Evolutionary conservation across 805 yeast species (phyloP), one percentile per base, ranked within the genome.

Genomic region (Candida corydali): DNA sequence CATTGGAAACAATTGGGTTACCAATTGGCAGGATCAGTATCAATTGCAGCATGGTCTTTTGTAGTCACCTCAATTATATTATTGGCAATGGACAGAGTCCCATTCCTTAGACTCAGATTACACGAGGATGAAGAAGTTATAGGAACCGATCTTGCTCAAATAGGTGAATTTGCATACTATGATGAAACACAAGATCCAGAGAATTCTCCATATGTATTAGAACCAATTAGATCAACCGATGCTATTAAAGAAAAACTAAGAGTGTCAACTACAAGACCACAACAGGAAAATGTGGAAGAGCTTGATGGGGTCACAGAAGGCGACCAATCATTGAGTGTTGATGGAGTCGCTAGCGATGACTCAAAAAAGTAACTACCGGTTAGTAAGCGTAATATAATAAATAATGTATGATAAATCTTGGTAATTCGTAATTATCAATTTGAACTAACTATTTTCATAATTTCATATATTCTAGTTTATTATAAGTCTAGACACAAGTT

Each of bases 81-180:
- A 48, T 63, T 77, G 23, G 57, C 64, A 29, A 75, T 85, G 78
- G 83, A 87, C 73, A 71, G 67, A 52, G 69, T 87, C 44, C 96
- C 96, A 46, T 78, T 80, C 69, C 73, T 89, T 57, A 78, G 82
- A 62, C 68, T 91, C 55, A 78, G 97, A 69, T 75, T 88, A 51
- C 74, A 79, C 46, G 85, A 84, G 52, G 96, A 88, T 44, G 91
- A 84, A 59, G 98, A 91, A 65, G 77, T 81, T 46, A 55, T 80
- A 48, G 97, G 98, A 43, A 82, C 93, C 20, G 98, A 91, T 63
- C 73, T 81, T 44, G 80, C 87, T 15, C 88, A 89, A 69, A 86
- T 88, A 54, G 96, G 96, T 50, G 98, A 89, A 63, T 80, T 77
- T 58, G 85, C 94, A 41, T 85, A 74, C 57, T 65, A 67, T 46